Evolutionary conservation across 345 rosid genomes (phyloP), one percentile per base, ranked within the genome.

Genomic region (Sonneratia alba): DNA sequence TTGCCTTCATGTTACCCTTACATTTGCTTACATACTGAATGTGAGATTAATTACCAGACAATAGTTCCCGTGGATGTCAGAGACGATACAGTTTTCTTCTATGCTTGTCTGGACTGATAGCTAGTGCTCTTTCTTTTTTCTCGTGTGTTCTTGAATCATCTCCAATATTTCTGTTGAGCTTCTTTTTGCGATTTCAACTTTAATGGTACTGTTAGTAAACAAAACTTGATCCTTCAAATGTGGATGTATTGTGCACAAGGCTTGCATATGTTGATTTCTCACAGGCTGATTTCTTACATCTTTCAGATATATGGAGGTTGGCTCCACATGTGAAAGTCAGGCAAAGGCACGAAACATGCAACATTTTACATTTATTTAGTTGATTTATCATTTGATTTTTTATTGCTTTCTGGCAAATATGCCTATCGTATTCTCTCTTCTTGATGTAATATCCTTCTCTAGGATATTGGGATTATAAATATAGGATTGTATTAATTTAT

Each of bases 251-350:
- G 37, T 66, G 7, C 36, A 14, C 51, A 40, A 65, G 51, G 65
- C 49, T 67, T 34, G 24, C 71, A 42, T 51, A 18, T 38, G 7
- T 72, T 67, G 62, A 68, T 27, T 24, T 55, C 70, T 56, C 22
- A 42, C 51, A 37, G 38, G 68, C 67, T 71, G 69, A 24, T 76
- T 68, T 42, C 42, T 42, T 48, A 51, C 8, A 42, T 70, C 56
- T 24, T 68, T 45, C 87, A 95, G 99, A 88, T 85, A 87, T 95
- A 80, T 72, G 79, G 70, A 90, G 78, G 78, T 79, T 95, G 90
- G 97, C 96, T 55, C 96, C 90, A 47, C 70, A 73, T 74, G 93
- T 87, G 71, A 95, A 92, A 88, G 92, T 95, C 71, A 85, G 97
- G 83, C 97, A 90, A 86, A 95, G 97, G 99, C 92, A 77, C 75